phyloP scores from a whole-genome alignment of 768 basidiomycete genomes.

The Tephrocybe sp. region DNA sequence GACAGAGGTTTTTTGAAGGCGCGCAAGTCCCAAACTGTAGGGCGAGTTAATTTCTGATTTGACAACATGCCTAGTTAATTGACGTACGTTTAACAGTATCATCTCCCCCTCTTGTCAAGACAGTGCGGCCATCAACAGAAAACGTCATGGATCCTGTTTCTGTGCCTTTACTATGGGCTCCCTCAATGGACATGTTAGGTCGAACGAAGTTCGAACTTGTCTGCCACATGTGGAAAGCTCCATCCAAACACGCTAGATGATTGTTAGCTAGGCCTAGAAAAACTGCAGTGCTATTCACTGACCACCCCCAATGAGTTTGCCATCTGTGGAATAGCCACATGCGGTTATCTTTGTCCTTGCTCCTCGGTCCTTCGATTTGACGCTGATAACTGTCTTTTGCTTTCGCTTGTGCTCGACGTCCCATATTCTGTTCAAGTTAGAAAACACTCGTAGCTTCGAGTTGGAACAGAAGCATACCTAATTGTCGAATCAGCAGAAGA shows the following conservation, averaged over 20 bases:
- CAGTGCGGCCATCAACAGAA: conserved; percentile 80
- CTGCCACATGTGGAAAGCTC: conserved; percentile 92
- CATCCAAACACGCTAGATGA: conserved; percentile 83
- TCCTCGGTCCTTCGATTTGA: conserved; percentile 94
- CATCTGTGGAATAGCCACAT: conserved; percentile 88
- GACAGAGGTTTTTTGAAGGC: conserved; percentile 88
- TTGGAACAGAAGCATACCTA: conserved; percentile 45
- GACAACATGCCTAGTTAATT: background rate
- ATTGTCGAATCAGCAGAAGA: conserved; percentile 95
- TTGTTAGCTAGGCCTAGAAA: background rate
- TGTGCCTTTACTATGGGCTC: conserved; percentile 81
- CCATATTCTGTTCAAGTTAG: conserved; percentile 70
- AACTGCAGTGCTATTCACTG: conserved; percentile 16
- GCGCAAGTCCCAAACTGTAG: conserved; percentile 89
- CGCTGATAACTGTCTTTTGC: conserved; percentile 94
- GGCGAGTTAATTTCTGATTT: background rate
- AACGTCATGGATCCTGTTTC: conserved; percentile 88
- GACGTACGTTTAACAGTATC: conserved; percentile 91
- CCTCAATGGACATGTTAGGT: conserved; percentile 83
- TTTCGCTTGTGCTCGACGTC: conserved; percentile 89
- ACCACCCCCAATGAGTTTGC: conserved; percentile 89
- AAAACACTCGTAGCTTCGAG: background rate
- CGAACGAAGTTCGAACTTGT: conserved; percentile 90
- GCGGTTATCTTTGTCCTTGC: conserved; percentile 88
- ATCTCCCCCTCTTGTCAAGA: conserved; percentile 91